Conservation (phyloP, 768 basidiomycete genomes). For the Suillus weaverae region DNA sequence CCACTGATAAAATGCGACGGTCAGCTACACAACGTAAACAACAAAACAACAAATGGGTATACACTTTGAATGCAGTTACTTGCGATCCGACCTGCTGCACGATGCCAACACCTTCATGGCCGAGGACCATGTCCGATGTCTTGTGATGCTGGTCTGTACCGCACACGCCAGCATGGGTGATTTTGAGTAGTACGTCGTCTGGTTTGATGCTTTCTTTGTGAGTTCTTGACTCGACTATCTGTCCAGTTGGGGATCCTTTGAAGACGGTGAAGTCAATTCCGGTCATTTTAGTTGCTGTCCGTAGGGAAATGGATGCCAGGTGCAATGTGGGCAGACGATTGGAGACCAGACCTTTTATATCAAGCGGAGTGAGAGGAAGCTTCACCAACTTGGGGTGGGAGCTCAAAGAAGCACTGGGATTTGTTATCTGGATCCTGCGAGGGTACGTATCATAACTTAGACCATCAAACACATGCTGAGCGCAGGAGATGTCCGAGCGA, state of each 20-base stretch:
- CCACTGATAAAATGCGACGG: conserved; percentile 24
- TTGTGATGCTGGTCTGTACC: conserved; percentile 40
- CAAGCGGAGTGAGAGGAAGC: not conserved
- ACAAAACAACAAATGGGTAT: conserved; percentile 13
- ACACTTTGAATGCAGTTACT: conserved; percentile 36
- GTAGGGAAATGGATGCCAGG: not conserved
- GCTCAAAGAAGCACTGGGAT: not conserved
- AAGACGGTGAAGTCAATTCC: conserved; percentile 29
- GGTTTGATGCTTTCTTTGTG: conserved; percentile 20
- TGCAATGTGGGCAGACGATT: not conserved
- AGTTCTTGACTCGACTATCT: conserved; percentile 18
- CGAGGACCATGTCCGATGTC: conserved; percentile 35
- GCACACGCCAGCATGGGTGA: conserved; percentile 38
- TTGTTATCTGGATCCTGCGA: not conserved
- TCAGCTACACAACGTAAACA: not conserved
- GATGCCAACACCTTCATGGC: conserved; percentile 40
- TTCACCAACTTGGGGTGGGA: not conserved
- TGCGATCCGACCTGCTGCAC: conserved; percentile 32
- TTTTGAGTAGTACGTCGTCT: conserved; percentile 31
- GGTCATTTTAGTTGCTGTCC: conserved; percentile 7
- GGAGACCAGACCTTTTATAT: not conserved
- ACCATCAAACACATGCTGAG: not conserved
- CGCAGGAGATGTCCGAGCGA: not conserved
- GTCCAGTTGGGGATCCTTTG: conserved; percentile 28
- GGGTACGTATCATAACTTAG: not conserved